Conservation (phyloP, 2,329 filamentous ascomycete genomes). For the Aspergillus arachidicola region DNA sequence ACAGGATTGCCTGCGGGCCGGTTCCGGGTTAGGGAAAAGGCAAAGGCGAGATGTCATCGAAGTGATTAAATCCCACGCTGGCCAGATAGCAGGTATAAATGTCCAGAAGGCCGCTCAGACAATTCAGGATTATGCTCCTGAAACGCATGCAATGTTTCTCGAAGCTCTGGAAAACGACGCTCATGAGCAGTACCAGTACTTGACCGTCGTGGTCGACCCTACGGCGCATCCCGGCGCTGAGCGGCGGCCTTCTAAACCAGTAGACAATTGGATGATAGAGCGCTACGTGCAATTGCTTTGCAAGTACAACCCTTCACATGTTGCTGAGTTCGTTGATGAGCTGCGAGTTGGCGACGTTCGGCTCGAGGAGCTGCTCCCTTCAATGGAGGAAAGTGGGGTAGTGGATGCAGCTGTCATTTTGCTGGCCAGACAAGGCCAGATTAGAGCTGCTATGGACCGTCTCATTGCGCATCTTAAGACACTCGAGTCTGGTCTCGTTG, state of each 20-base stretch:
- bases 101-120: conserved; percentile 66
- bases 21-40: conserved; percentile 65
- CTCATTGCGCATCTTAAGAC: conserved; percentile 79
- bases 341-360: conserved; percentile 77
- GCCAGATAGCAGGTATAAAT: conserved; percentile 68
- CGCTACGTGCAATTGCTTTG: conserved; percentile 91
- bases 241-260: conserved; percentile 30
- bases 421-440: conserved; percentile 84
- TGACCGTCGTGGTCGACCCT: conserved; percentile 75
- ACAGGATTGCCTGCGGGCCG: conserved; percentile 69
- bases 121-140: conserved; percentile 62
- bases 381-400: conserved; percentile 85
- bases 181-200: conserved; percentile 73
- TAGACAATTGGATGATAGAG: conserved; percentile 69
- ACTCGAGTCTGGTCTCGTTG: conserved; percentile 75
- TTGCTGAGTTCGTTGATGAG: conserved; percentile 79
- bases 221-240: conserved; percentile 40
- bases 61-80: conserved; percentile 67
- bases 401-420: conserved; percentile 91
- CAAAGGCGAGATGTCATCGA: conserved; percentile 72
- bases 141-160: conserved; percentile 69
- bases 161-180: conserved; percentile 62
- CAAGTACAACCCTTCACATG: conserved; percentile 75
- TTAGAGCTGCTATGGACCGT: conserved; percentile 79
- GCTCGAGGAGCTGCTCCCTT: conserved; percentile 78